Evolutionary conservation across 208 protist species (phyloP), one percentile per base, ranked within the genome.

Genomic region (Lotmaria passim): DNA sequence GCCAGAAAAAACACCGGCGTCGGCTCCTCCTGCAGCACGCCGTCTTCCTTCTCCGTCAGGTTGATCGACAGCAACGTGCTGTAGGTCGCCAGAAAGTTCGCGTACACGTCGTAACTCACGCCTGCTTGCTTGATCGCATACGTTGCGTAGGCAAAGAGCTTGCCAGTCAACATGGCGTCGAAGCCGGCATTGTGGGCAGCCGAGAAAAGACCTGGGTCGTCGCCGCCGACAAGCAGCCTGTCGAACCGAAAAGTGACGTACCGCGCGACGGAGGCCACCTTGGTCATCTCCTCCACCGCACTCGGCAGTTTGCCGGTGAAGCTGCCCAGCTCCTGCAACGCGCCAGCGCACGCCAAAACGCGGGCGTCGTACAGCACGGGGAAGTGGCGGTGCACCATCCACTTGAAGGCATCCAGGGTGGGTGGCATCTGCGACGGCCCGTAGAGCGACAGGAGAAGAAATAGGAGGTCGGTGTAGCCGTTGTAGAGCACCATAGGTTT

Each of bases 351-450:
- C 11, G 73, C 68, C n/a, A 93, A 57, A 1, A 82, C 57, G 47
- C 85, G 80, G 36, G 88, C 91, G 63, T 93, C 88, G 46, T 82
- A 93, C 30, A 93, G 61, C 12, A 65, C 52, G 0, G 88, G 88
- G 55, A 93, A 88, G 34, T 81, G 73, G 0, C 57, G 69, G 12
- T 66, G 79, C 63, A 81, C 64, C 44, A 69, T 1, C 0, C 26
- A 30, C 66, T 93, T 90, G 63, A 93, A 93, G 39, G 73, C 66
- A 15, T 39, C 24, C 5, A 82, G 21, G 6, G 72, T 73, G 8
- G 39, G 7, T 23, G 83, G 85, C 53, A 82, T 69, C 7, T 44
- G 31, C 19, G 48, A 21, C 7, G 76, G 57, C 26, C 73, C 62
- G 47, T 74, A 74, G 30, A 88, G 48, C 8, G 75, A 56, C 34